These are phyloP conservation scores for Backusella morwellensis DNA, from an alignment of 192 early-diverging fungal species.

Conservation along the genomic window DNA sequence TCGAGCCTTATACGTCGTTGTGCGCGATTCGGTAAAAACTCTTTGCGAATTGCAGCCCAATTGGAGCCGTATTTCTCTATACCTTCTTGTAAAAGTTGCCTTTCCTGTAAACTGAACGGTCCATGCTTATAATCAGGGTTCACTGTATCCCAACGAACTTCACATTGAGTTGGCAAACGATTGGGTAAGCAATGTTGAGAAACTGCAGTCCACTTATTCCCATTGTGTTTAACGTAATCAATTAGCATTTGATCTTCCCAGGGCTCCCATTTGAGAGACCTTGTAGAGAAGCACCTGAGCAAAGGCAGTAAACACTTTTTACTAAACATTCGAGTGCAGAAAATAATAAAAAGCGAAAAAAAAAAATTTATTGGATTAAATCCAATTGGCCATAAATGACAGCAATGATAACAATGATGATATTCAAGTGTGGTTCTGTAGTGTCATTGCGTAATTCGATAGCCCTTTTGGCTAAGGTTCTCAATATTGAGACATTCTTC, in stretches of 20 bases:
- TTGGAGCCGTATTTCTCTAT: slow-evolving; percentile 9
- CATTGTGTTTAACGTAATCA: slow-evolving; percentile 21
- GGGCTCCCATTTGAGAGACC: slow-evolving; percentile 8
- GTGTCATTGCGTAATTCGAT: slow-evolving; percentile 32
- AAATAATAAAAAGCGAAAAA: not conserved
- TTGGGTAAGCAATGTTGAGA: slow-evolving; percentile 22
- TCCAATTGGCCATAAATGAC: slow-evolving; percentile 39
- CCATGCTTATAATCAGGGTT: slow-evolving; percentile 4
- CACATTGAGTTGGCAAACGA: not conserved
- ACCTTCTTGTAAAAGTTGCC: not conserved
- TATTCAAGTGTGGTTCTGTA: slow-evolving; percentile 35
- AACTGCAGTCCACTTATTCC: slow-evolving; percentile 9
- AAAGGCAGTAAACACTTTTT: not conserved
- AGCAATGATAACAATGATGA: slow-evolving; percentile 46
- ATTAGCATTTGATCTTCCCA: slow-evolving; percentile 19
- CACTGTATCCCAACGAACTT: not conserved
- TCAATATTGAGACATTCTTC: slow-evolving; percentile 36
- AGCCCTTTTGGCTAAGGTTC: slow-evolving; percentile 41
- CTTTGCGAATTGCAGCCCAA: slow-evolving; percentile 1
- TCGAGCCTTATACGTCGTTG: not conserved
- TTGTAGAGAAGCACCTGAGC: not conserved
- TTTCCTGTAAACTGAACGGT: not conserved
- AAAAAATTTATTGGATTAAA: slow-evolving; percentile 11
- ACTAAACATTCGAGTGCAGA: not conserved
- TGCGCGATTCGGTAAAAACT: slow-evolving; percentile 22